Evolutionary conservation across 805 yeast species (phyloP), one percentile per base, ranked within the genome.

Genomic region (Millerago galiae): DNA sequence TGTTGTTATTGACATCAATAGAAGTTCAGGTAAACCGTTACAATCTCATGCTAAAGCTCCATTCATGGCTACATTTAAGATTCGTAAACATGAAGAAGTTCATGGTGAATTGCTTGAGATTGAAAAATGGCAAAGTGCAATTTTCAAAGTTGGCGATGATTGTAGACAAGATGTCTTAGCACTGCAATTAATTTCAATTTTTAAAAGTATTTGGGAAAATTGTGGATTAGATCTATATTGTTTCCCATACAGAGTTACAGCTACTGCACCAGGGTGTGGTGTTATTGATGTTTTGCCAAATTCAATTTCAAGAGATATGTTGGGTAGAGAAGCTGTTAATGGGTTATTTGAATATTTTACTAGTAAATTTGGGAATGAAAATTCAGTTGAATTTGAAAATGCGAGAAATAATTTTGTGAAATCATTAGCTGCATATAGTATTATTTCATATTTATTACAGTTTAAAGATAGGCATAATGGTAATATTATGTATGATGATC

Each of bases 41-140:
- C 99, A 93, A 65, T 86, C 96, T 11, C 99, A 93, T 61, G 99
- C 99, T 12, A 93, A 93, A 61, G 98, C 99, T 0, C 99, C 99
- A 31, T 93, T 89, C 60, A 75, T 93, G 90, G 99, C 99, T 0
- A 83, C 95, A 1, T 93, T 93, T 71, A 84, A 80, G 62, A 89
- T 93, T 52, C 73, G 75, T 37, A 81, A 79, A 52, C 75, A 77
- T 5, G 70, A 74, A 14, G 63, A 63, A 13, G 70, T 67, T 16
- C 56, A 58, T 12, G 74, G 72, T 35, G 71, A 57, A 25, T 51
- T 49, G n/a, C 50, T 58, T 6, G 71, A 74, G 5, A 60, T 76
- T 38, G 91, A 85, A 39, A 76, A 72, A 50, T 84, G 95, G 95
- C 89, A 89, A 58, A 81, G 95, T 58, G 99, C 99, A 12, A 95